These are phyloP conservation scores for Spathaspora gorwiae DNA, from an alignment of 805 yeast genomes.

Conservation along the genomic window DNA sequence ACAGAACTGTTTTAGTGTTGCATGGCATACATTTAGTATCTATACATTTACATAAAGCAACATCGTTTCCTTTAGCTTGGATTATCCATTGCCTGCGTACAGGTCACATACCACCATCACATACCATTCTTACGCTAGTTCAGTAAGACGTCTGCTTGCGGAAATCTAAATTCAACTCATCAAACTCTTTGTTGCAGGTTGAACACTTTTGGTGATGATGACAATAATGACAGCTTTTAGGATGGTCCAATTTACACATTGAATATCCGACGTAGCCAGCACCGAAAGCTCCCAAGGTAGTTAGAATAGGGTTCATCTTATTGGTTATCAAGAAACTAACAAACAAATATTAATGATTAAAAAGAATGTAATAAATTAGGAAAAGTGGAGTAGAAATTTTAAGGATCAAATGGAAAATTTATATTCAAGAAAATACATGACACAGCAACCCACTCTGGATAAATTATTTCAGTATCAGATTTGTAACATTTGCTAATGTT, in stretches of 20 bases:
- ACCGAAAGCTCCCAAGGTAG: not conserved
- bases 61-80: not conserved
- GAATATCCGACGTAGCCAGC: constrained; percentile 1
- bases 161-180: constrained; percentile 3
- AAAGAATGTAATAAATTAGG: too few species aligned
- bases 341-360: too few species aligned
- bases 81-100: too few species aligned
- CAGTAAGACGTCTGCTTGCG: not conserved
- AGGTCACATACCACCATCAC: too few species aligned
- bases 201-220: constrained; percentile 1
- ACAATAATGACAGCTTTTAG: constrained; percentile 2
- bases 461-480: too few species aligned
- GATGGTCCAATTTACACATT: not conserved
- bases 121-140: not conserved
- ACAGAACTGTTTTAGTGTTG: too few species aligned
- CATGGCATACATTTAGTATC: not conserved
- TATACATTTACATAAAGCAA: not conserved
- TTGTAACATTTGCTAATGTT: too few species aligned
- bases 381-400: too few species aligned
- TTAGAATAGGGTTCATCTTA: not conserved
- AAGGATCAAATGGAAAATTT: too few species aligned
- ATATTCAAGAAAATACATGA: too few species aligned
- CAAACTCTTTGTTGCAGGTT: constrained; percentile 1
- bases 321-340: too few species aligned
- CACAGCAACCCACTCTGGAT: too few species aligned